Conservation (phyloP, 1,139 yeast species). For the Suhomyces terraborum region DNA sequence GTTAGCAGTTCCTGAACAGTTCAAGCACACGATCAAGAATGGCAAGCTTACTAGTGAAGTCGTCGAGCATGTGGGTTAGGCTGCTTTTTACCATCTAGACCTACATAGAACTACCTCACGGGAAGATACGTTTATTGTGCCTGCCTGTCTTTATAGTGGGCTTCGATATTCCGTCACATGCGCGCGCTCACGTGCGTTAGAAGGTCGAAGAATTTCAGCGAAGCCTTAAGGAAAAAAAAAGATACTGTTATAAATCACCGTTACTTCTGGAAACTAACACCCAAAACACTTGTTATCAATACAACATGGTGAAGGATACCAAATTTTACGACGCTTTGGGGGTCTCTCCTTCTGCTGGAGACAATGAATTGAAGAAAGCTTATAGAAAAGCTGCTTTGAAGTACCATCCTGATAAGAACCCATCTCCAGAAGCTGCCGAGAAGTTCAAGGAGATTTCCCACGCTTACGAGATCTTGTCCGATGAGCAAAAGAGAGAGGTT, state of each 20-base stretch:
- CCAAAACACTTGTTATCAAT: background rate
- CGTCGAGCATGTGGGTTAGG: slow-evolving; percentile 49
- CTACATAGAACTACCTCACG: background rate
- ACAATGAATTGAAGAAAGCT: slow-evolving; percentile 87
- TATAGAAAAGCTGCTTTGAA: slow-evolving; percentile 91
- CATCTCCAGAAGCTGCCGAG: slow-evolving; percentile 88
- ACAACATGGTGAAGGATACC: slow-evolving; percentile 82
- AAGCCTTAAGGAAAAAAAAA: slow-evolving; percentile 9
- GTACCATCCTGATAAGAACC: slow-evolving; percentile 90
- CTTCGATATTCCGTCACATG: slow-evolving; percentile 6
- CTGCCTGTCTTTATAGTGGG: background rate
- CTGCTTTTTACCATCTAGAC: background rate
- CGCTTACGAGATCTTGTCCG: slow-evolving; percentile 88
- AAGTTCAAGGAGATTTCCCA: slow-evolving; percentile 89
- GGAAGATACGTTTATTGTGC: background rate
- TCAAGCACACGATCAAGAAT: slow-evolving; percentile 56
- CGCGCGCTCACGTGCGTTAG: slow-evolving; percentile 11
- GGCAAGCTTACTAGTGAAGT: slow-evolving; percentile 48
- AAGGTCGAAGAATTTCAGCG: slow-evolving; percentile 14
- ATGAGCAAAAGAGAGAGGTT: slow-evolving; percentile 81
- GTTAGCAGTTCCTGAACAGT: slow-evolving; percentile 84
- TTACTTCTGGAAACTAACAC: slow-evolving; percentile 3
- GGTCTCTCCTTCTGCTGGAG: slow-evolving; percentile 76
- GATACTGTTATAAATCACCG: slow-evolving; percentile 8
- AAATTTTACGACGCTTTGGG: slow-evolving; percentile 85